Base-by-base conservation (phyloP, 2,329 filamentous ascomycete genomes). In the Curvularia lunata region DNA sequence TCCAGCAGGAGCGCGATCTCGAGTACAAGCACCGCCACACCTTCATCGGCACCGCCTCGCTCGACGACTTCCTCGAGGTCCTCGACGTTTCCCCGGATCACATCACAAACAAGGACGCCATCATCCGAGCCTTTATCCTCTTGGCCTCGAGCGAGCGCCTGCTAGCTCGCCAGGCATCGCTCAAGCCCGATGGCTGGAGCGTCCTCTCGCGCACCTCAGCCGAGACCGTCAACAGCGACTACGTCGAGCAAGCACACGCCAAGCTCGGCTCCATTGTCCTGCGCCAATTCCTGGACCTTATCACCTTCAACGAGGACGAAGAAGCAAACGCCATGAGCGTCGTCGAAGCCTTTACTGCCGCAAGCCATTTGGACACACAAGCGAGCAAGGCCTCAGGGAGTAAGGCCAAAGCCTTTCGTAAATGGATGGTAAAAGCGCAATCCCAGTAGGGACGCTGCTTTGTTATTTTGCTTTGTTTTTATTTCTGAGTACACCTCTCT, bases 21-120 rank as follows among this genome's bases (percentile, higher is more conserved):
- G 67, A 73, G 48, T 74, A 75, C 64, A 69, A 73, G 42, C 67
- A 73, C 52, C 71, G 71, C 28, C 71, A 75, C 60, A 74, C 67
- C 8, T 75, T 74, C 48, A 63, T 75, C 43, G 72, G 72, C 32
- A 72, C 72, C 1, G 69, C 69, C 5, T 75, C 70, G 0, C 61
- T 75, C 0, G 64, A 73, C 55, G 59, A 67, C 51, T 74, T 74
- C 47, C 64, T 75, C 19, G 63, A 69, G 12, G 48, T 64, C 5
- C 67, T 75, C 4, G 70, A 73, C 9, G 55, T 70, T 3, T 60
- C 65, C 0, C 41, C 65, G 1, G 41, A 59, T 2, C 57, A 64
- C 41, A 68, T 37, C 2, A 71, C 66, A 5, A 67, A 62, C 16
- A 69, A 66, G 37, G 40, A 54, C 7, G 58, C 64, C 4, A 62